These are phyloP conservation scores for Trichoderma sp. DNA, from an alignment of 2,329 filamentous ascomycete genomes.

Conservation along the genomic window DNA sequence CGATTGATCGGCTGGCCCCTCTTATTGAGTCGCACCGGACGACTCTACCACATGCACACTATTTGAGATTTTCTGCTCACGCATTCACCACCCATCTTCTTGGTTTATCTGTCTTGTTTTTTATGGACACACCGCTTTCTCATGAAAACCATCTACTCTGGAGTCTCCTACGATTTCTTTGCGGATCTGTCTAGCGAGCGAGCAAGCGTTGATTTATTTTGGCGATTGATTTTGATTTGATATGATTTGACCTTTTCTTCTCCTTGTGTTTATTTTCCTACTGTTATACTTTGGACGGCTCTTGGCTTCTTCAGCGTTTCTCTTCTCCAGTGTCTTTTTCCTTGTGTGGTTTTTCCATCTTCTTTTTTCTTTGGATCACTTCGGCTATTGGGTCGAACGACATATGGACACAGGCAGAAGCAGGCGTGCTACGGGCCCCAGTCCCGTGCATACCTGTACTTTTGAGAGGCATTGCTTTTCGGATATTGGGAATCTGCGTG, in stretches of 20 bases:
- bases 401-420: slow-evolving; percentile 24
- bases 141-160: slow-evolving; percentile 38
- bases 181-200: slow-evolving; percentile 44
- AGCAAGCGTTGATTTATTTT: slow-evolving; percentile 41
- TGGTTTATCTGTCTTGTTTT: slow-evolving; percentile 36
- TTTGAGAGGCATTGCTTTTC: slow-evolving; percentile 27
- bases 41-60: slow-evolving; percentile 30
- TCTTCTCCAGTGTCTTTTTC: neutral
- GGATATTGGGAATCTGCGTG: slow-evolving; percentile 27
- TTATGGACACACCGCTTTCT: slow-evolving; percentile 39
- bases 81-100: slow-evolving; percentile 46
- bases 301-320: slow-evolving; percentile 7
- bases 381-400: slow-evolving; percentile 24
- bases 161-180: slow-evolving; percentile 39
- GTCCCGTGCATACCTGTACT: slow-evolving; percentile 24
- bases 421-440: slow-evolving; percentile 28
- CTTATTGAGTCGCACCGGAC: slow-evolving; percentile 40
- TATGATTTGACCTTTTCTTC: slow-evolving; percentile 21
- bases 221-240: slow-evolving; percentile 34
- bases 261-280: slow-evolving; percentile 27
- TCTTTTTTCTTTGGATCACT: slow-evolving; percentile 1
- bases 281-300: slow-evolving; percentile 24
- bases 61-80: slow-evolving; percentile 53
- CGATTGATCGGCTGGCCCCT: slow-evolving; percentile 35
- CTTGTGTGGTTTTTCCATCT: too few relatives aligned